These are phyloP conservation scores for Cyanodermella asteris DNA, from an alignment of 2,329 filamentous ascomycete genomes.

Conservation along the genomic window DNA sequence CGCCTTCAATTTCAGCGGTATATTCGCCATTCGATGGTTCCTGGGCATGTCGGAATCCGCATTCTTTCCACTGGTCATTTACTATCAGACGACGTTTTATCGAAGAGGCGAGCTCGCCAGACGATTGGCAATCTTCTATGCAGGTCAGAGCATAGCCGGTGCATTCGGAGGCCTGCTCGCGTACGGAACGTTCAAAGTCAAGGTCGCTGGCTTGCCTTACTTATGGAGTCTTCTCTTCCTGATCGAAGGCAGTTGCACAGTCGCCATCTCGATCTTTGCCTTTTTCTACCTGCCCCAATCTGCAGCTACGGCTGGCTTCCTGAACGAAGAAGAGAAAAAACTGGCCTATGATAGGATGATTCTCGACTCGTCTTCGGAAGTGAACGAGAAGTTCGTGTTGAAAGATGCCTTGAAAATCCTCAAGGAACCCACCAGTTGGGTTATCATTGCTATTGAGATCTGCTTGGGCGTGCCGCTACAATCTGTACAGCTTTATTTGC, in stretches of 20 bases:
- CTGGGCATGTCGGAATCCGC: slow-evolving; percentile 45
- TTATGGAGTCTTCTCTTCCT: slow-evolving; percentile 34
- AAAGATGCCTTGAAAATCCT: slow-evolving; percentile 30
- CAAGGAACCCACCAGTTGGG: slow-evolving; percentile 30
- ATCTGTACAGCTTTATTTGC: slow-evolving; percentile 34
- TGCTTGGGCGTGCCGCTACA: slow-evolving; percentile 38
- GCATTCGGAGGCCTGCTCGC: slow-evolving; percentile 40
- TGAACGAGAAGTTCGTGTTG: slow-evolving; percentile 33
- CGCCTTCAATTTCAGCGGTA: slow-evolving; percentile 37
- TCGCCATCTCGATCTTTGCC: slow-evolving; percentile 40
- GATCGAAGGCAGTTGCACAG: slow-evolving; percentile 35
- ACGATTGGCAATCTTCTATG: slow-evolving; percentile 53
- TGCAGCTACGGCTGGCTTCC: slow-evolving; percentile 41
- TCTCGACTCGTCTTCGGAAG: slow-evolving; percentile 47
- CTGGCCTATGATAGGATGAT: slow-evolving; percentile 55
- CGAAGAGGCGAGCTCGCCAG: slow-evolving; percentile 48
- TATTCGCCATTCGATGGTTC: slow-evolving; percentile 48
- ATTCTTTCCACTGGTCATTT: slow-evolving; percentile 49
- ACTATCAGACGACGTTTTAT: slow-evolving; percentile 44
- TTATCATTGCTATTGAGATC: slow-evolving; percentile 33
- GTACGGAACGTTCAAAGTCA: slow-evolving; percentile 39
- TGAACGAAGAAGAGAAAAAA: slow-evolving; percentile 41
- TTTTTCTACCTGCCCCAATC: slow-evolving; percentile 47
- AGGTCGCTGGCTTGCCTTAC: slow-evolving; percentile 22
- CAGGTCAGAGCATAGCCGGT: slow-evolving; percentile 50